A percentile compares a stretch with the other conserved stretches of the same genome.
phyloP scores from a whole-genome alignment of 2,329 filamentous ascomycete genomes.

The Apiospora phragmitis region DNA sequence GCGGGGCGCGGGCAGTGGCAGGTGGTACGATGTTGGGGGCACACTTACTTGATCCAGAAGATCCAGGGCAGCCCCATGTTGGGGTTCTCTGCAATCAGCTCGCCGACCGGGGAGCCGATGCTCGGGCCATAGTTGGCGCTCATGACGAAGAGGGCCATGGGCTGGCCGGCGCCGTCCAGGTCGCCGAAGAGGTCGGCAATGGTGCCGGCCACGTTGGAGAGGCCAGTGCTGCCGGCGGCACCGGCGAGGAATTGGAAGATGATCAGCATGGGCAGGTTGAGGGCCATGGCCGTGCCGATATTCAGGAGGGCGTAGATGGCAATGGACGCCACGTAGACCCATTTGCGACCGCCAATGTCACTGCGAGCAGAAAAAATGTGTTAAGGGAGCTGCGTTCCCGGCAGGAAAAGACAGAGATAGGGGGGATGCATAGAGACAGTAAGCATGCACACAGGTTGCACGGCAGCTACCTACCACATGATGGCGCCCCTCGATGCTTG shows the following conservation, averaged over 20 bases:
- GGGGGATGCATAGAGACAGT: not conserved
- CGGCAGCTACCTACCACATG: not conserved
- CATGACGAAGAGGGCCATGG: conserved; percentile 43
- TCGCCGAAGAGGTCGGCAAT: conserved; percentile 38
- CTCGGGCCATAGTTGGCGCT: conserved; percentile 40
- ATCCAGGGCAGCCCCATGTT: conserved; percentile 40
- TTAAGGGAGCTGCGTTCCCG: conserved; percentile 6
- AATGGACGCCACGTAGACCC: conserved; percentile 41
- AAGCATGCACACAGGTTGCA: not conserved
- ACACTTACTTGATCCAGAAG: conserved; percentile 38
- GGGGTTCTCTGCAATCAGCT: conserved; percentile 37
- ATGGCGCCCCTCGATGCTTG: not conserved
- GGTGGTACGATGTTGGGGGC: not conserved
- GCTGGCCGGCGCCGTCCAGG: conserved; percentile 39
- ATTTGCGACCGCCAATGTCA: conserved; percentile 44
- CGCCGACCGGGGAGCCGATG: conserved; percentile 40
- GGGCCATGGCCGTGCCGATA: conserved; percentile 35
- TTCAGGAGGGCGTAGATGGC: conserved; percentile 35
- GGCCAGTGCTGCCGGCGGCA: conserved; percentile 34
- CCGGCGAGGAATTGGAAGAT: conserved; percentile 39
- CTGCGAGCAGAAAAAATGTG: conserved; percentile 20
- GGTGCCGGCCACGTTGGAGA: conserved; percentile 37
- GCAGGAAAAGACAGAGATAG: not conserved
- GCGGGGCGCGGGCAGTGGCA: not conserved
- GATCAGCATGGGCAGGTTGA: conserved; percentile 39